Evolutionary conservation across 2,329 filamentous ascomycete genomes (phyloP).

Genomic region (Ilyonectria sp.): DNA sequence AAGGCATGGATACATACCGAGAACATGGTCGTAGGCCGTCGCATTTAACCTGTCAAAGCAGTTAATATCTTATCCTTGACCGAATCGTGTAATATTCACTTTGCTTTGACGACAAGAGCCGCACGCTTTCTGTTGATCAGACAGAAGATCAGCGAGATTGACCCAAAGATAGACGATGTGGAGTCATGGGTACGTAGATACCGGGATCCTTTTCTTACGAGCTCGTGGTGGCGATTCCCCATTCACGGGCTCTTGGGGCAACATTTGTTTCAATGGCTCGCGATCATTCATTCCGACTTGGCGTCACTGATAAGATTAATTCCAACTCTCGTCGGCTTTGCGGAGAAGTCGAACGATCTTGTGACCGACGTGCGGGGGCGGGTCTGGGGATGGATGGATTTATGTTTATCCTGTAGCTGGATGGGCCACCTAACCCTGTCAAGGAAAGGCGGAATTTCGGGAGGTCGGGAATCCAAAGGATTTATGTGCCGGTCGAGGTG

Average conservation of each 20-base stretch:
- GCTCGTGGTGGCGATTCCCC: not conserved
- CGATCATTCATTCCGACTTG: too few species aligned
- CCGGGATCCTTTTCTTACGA: not conserved
- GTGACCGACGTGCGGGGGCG: too few species aligned
- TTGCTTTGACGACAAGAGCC: not conserved
- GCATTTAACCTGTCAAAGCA: not conserved
- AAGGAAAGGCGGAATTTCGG: too few species aligned
- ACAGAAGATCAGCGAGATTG: not conserved
- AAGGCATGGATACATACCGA: not conserved
- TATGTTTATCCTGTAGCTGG: too few species aligned
- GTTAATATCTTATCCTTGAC: not conserved
- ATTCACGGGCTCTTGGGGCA: not conserved
- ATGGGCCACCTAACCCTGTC: too few species aligned
- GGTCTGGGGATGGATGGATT: too few species aligned
- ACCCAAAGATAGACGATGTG: not conserved
- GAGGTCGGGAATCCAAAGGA: too few species aligned
- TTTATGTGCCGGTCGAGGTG: too few species aligned
- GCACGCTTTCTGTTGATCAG: not conserved
- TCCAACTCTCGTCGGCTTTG: too few species aligned
- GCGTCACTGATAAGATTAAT: too few species aligned
- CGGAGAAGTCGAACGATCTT: too few species aligned
- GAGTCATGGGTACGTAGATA: not conserved
- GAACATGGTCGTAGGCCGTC: conserved; percentile 4
- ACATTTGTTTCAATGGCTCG: not conserved
- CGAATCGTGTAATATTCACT: not conserved